These are phyloP conservation scores for Colletotrichum destructivum DNA, from an alignment of 2,329 filamentous ascomycete genomes.

Conservation along the genomic window DNA sequence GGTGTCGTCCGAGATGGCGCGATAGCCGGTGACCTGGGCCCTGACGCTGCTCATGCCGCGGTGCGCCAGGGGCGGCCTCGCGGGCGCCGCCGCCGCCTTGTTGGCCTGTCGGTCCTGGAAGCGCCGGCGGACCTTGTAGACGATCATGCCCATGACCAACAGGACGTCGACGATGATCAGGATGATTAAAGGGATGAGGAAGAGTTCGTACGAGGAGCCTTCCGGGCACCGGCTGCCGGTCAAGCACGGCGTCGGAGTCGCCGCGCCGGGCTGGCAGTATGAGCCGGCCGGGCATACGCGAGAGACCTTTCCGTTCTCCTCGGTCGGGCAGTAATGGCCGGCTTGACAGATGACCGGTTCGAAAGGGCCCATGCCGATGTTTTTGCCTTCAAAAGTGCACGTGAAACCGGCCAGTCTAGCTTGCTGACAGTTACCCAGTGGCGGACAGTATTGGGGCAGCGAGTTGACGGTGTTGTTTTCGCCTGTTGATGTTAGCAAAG, in stretches of 20 bases:
- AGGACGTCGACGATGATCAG: conserved; percentile 60
- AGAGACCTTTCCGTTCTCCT: conserved; percentile 53
- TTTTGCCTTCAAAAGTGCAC: conserved; percentile 52
- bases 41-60: conserved; percentile 48
- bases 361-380: conserved; percentile 61
- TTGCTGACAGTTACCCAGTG: conserved; percentile 55
- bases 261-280: conserved; percentile 67
- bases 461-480: conserved; percentile 63
- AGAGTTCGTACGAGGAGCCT: conserved; percentile 58
- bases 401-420: conserved; percentile 53
- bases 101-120: conserved; percentile 39
- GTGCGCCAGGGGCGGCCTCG: background rate
- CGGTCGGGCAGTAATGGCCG: conserved; percentile 64
- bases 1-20: conserved; percentile 49
- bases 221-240: conserved; percentile 62
- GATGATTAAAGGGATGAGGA: conserved; percentile 60
- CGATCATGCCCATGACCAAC: conserved; percentile 54
- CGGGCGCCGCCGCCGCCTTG: conserved; percentile 11
- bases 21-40: conserved; percentile 53
- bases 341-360: conserved; percentile 67
- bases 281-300: conserved; percentile 61
- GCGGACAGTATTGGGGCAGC: conserved; percentile 61
- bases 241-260: conserved; percentile 63
- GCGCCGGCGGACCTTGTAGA: conserved; percentile 54
- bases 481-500: conserved; percentile 50